These are phyloP conservation scores for Galeopsis tetrahit DNA, from an alignment of 257 asterid species.

Conservation along the genomic window DNA sequence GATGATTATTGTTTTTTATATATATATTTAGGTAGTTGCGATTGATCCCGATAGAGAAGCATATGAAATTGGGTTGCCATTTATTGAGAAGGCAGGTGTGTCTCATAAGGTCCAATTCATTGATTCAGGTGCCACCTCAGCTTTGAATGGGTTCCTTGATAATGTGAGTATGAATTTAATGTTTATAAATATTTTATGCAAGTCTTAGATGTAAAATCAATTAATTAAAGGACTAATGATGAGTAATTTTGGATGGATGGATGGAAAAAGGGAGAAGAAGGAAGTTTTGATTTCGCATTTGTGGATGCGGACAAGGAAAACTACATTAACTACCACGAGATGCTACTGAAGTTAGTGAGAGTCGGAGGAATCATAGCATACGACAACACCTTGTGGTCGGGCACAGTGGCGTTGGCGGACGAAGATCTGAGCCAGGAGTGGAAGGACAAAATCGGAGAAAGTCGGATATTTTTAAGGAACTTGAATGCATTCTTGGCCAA, in stretches of 20 bases:
- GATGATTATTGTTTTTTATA: no score
- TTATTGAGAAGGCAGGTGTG: slow-evolving; percentile 54
- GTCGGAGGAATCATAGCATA: slow-evolving; percentile 57
- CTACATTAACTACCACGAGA: slow-evolving; percentile 55
- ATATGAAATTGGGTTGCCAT: slow-evolving; percentile 56
- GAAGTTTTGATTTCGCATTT: slow-evolving; percentile 59
- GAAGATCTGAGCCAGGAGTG: slow-evolving; percentile 49
- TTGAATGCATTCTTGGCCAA: slow-evolving; percentile 50
- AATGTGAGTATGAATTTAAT: slow-evolving; percentile 32
- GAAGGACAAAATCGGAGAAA: slow-evolving; percentile 38
- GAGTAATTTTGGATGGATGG: neutral
- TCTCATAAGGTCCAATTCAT: slow-evolving; percentile 55
- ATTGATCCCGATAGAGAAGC: slow-evolving; percentile 65
- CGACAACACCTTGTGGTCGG: slow-evolving; percentile 64
- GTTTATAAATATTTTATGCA: no score
- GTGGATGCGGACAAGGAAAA: slow-evolving; percentile 64
- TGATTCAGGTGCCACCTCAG: slow-evolving; percentile 45
- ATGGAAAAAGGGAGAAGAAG: slow-evolving; percentile 55
- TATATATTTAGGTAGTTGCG: slow-evolving; percentile 40
- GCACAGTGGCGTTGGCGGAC: slow-evolving; percentile 48
- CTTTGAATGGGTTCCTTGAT: slow-evolving; percentile 36
- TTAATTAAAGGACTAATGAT: no score
- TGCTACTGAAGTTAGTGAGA: slow-evolving; percentile 45
- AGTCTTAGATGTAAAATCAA: no score
- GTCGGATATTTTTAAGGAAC: slow-evolving; percentile 35